A percentile compares a stretch with the other conserved stretches of the same genome.
Conservation (phyloP, 2,329 filamentous ascomycete genomes). For the Huntiella moniliformis region DNA sequence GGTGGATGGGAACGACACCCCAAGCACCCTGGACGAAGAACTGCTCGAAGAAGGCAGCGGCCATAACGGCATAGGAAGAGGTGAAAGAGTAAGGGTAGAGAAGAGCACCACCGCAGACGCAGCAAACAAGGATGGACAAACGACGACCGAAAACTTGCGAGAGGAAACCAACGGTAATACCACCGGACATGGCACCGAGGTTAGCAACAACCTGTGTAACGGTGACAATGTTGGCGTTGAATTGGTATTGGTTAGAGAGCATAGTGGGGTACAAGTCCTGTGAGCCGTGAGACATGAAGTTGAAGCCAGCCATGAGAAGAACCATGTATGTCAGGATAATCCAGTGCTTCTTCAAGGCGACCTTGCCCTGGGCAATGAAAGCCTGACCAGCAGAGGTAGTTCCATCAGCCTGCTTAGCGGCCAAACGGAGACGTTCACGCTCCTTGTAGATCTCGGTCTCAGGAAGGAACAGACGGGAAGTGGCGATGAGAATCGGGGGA, state of each 20-base stretch:
- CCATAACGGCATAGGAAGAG: conserved; percentile 35
- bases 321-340: conserved; percentile 47
- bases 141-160: conserved; percentile 61
- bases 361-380: conserved; percentile 59
- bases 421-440: conserved; percentile 42
- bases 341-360: conserved; percentile 67
- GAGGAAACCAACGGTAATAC: conserved; percentile 52
- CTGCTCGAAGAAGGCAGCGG: conserved; percentile 53
- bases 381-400: conserved; percentile 27
- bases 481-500: conserved; percentile 62
- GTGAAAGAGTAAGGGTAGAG: conserved; percentile 56
- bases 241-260: conserved; percentile 34
- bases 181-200: conserved; percentile 54
- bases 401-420: conserved; percentile 14
- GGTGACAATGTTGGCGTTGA: conserved; percentile 34
- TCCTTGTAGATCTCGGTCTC: conserved; percentile 60
- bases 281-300: conserved; percentile 58
- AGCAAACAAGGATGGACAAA: conserved; percentile 42
- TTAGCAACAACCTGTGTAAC: conserved; percentile 65
- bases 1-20: conserved; percentile 58
- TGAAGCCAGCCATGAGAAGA: conserved; percentile 48
- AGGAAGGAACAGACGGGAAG: conserved; percentile 57
- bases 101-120: conserved; percentile 38
- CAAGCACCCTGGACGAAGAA: conserved; percentile 62
- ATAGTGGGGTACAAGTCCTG: conserved; percentile 68